Evolutionary conservation across 140 eudicot genomes (phyloP), one percentile per base, ranked within the genome.

Genomic region (Oenanthe javanica): DNA sequence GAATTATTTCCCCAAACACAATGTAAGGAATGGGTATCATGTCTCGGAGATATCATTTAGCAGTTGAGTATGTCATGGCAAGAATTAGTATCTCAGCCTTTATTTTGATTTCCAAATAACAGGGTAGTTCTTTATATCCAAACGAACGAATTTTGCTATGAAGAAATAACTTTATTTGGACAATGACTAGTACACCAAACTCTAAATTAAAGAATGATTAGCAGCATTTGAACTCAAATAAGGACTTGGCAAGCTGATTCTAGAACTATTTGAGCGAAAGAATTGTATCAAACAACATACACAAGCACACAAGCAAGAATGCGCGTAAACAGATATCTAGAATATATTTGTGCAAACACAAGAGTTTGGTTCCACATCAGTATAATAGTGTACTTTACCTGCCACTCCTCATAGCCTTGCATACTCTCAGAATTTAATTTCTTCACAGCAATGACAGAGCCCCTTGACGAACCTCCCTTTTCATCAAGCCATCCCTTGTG

Each of bases 351-450:
- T 57, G 21, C 19, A 7, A 57, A 27, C 72, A 64, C 42, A 23
- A 16, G 42, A 64, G 15, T 66, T 66, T 9, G 18, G 4, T 19
- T 59, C 3, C 12, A n/a, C 9, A 19, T 57, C 1, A 19, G 11
- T 43, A 8, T 21, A 46, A 31, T 27, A 66, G 2, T 9, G 42
- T 66, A 12, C 14, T 10, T 0, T 75, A 75, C 79, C 97, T 90
- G 89, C 98, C 98, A 94, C 80, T 92, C 97, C 78, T 89, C 86
- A 54, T 85, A 83, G n/a, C 97, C 98, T 86, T 94, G 98, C 88
- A 87, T 64, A 84, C 98, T 89, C 84, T 86, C 93, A 9, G 96
- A 83, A 82, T 87, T 86, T 80, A 94, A 76, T 83, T 87, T 92
- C 89, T 94, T 94, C 57, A 94, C 88, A 14, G 98, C 98, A 55